A percentile compares a stretch with the other conserved stretches of the same genome.
Evolutionary conservation across 2,329 filamentous ascomycete genomes (phyloP).

Genomic region (Diaporthe caulivora): DNA sequence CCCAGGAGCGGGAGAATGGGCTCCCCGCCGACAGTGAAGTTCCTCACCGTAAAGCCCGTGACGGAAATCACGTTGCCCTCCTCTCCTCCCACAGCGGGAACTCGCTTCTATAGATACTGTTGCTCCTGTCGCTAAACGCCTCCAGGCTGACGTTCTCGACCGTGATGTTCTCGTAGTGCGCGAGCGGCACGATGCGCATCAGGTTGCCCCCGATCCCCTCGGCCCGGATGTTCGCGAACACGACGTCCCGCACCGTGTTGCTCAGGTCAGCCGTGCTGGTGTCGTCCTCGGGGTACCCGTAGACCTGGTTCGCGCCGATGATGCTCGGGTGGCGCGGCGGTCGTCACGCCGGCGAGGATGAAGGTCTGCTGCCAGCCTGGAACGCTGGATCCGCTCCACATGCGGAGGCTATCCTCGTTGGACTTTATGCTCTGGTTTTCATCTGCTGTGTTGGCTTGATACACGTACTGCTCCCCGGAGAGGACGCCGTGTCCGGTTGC

Average conservation of each 20-base stretch:
- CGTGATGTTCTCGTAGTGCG: constrained; percentile 39
- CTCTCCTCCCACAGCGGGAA: constrained; percentile 35
- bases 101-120: constrained; percentile 39
- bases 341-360: constrained; percentile 47
- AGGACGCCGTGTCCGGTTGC: constrained; percentile 52
- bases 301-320: constrained; percentile 43
- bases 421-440: constrained; percentile 47
- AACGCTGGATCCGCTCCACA: constrained; percentile 47
- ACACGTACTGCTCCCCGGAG: constrained; percentile 54
- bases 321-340: constrained; percentile 46
- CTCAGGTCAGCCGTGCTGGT: constrained; percentile 39
- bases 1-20: constrained; percentile 2
- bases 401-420: constrained; percentile 47
- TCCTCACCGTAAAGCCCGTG: constrained; percentile 35
- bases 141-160: constrained; percentile 41
- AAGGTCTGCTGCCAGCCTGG: constrained; percentile 43
- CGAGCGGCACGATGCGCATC: constrained; percentile 39
- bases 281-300: constrained; percentile 39
- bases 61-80: constrained; percentile 29
- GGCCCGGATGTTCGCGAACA: constrained; percentile 40
- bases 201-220: constrained; percentile 41
- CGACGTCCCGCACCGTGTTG: constrained; percentile 35
- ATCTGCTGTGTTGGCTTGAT: constrained; percentile 50
- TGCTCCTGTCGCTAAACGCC: constrained; percentile 35
- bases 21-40: constrained; percentile 36